Evolutionary conservation across 306 rosid species (phyloP), one percentile per base, ranked within the genome.

Genomic region (Malus domestica): DNA sequence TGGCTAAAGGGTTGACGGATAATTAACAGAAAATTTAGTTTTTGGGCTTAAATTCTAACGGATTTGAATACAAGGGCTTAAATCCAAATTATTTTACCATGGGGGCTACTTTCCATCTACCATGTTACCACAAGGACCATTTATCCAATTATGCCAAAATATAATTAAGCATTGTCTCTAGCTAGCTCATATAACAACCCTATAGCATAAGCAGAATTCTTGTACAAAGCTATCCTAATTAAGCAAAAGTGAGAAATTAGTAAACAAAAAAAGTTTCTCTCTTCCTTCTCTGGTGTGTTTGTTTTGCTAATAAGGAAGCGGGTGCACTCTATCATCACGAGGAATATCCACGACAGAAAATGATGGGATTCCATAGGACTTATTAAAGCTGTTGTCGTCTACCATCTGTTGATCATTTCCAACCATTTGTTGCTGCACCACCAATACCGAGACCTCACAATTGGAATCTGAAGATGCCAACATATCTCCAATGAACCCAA

Each of bases 401-500:
- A 22, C 16, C 69, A 16, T 44, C 29, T 33, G 2, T 1, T 64
- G 73, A 38, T 25, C 72, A 8, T 52, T 38, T 68, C 38, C 82
- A 66, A 64, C 44, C 4, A 73, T 57, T 23, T 85, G 97, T 55
- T 89, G 94, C 27, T 91, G 94, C 75, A 91, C 81, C 61, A 88
- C 92, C 80, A 89, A 63, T 55, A 91, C 84, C 3, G 92, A 82
- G 0, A 73, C 80, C 32, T 78, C 75, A 35, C 70, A 73, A 3
- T 67, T 57, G 3, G 83, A 80, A 65, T 86, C 85, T 0, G 85
- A 76, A 30, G 91, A 81, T 0, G 80, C 85, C 10, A 88, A 40
- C 87, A 89, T 80, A 74, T 89, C 92, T 18, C 87, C 94, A 1
- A 91, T 35, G 61, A 65, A 45, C 1, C 93, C 97, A 6, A 89